A percentile compares a stretch with the other conserved stretches of the same genome.
Conservation (phyloP, 345 rosid genomes). For the Brassica cretica region DNA sequence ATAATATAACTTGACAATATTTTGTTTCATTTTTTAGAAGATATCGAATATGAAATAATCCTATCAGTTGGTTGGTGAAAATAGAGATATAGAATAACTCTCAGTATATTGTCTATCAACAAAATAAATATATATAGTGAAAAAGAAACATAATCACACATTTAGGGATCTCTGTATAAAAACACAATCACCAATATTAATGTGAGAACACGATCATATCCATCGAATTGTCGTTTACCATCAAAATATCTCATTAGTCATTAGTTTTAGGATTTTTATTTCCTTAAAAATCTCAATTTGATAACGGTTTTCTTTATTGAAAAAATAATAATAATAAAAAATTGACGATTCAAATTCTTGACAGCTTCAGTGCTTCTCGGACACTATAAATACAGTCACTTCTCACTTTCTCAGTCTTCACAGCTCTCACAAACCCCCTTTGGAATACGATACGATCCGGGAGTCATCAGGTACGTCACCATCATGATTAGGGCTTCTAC, state of each 20-base stretch:
- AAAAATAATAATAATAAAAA: not conserved
- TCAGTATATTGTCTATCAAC: no score
- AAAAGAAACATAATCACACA: not conserved
- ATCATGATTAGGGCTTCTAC: not conserved
- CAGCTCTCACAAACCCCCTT: conserved; percentile 2
- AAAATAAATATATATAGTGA: no score
- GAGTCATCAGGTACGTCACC: conserved; percentile 14
- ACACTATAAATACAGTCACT: conserved; percentile 7
- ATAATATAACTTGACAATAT: no score
- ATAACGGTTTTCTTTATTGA: not conserved
- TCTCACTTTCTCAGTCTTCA: not conserved
- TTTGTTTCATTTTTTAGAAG: no score
- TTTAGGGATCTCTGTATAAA: no score
- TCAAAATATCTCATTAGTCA: not conserved
- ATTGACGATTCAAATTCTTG: not conserved
- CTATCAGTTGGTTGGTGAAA: no score
- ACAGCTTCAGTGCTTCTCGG: conserved; percentile 5
- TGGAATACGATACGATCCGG: not conserved
- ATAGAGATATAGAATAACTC: no score
- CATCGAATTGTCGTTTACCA: no score
- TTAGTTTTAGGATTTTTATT: not conserved
- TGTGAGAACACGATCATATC: not conserved
- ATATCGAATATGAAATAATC: no score
- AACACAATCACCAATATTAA: no score
- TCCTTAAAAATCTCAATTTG: not conserved